Evolutionary conservation across 2,329 filamentous ascomycete genomes (phyloP).

Genomic region (Zarea fungicola): DNA sequence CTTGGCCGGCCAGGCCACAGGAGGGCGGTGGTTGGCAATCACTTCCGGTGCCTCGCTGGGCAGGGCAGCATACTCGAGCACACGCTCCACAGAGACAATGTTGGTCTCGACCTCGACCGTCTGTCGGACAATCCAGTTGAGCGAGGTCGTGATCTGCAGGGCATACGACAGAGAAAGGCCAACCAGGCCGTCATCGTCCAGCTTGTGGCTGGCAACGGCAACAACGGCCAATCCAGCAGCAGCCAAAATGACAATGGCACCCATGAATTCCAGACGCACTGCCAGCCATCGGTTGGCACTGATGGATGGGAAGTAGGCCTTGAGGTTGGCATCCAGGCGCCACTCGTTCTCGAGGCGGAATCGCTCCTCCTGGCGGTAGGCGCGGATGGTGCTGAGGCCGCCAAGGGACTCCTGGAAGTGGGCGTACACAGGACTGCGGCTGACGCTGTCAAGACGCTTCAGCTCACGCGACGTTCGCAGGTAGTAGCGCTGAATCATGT

Average conservation of each 20-base stretch:
- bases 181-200: slow-evolving; percentile 63
- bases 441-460: slow-evolving; percentile 92
- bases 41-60: slow-evolving; percentile 94
- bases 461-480: slow-evolving; percentile 92
- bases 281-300: slow-evolving; percentile 93
- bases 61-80: slow-evolving; percentile 88
- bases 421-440: slow-evolving; percentile 91
- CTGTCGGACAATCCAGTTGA: slow-evolving; percentile 99
- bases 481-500: slow-evolving; percentile 96
- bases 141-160: slow-evolving; percentile 89
- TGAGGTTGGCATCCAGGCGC: slow-evolving; percentile 90
- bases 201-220: slow-evolving; percentile 66
- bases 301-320: slow-evolving; percentile 93
- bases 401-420: slow-evolving; percentile 97
- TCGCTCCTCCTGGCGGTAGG: slow-evolving; percentile 80
- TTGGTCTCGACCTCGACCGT: slow-evolving; percentile 99
- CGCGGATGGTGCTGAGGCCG: slow-evolving; percentile 90
- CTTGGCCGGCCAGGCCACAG: slow-evolving; percentile 85
- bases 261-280: slow-evolving; percentile 90
- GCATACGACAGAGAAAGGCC: slow-evolving; percentile 97
- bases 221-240: slow-evolving; percentile 79
- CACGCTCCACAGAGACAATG: slow-evolving; percentile 95
- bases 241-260: slow-evolving; percentile 85
- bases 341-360: slow-evolving; percentile 95
- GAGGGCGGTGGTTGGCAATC: slow-evolving; percentile 78